These are phyloP conservation scores for Rhodomyrtus tomentosa DNA, from an alignment of 345 rosid species.

Conservation along the genomic window DNA sequence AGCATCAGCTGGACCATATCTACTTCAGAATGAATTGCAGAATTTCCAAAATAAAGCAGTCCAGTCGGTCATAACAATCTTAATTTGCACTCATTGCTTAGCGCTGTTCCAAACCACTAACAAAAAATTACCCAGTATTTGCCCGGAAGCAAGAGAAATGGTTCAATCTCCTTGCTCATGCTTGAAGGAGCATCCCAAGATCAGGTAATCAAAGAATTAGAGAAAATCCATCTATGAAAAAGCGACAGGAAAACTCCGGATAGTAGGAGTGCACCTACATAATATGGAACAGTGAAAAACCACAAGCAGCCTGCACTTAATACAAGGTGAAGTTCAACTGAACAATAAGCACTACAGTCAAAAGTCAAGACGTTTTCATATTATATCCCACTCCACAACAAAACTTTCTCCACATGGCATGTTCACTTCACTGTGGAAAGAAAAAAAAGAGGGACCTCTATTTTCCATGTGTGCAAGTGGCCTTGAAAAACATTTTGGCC, in stretches of 20 bases:
- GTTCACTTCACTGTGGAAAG: not conserved
- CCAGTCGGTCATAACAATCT: not conserved
- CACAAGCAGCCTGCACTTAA: not conserved
- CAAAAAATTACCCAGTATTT: not conserved
- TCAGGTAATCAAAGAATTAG: not conserved
- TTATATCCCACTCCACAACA: not conserved
- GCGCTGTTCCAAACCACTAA: not conserved
- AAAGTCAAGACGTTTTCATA: not conserved
- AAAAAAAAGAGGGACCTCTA: not conserved
- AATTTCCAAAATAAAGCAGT: not conserved
- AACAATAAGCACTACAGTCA: not conserved
- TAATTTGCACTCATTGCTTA: not conserved
- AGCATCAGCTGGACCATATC: not conserved
- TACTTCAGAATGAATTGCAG: not conserved
- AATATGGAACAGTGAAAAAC: not conserved
- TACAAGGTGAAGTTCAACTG: not conserved
- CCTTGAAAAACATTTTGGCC: not conserved
- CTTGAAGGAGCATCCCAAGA: not conserved
- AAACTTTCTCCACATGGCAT: not conserved
- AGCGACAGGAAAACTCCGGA: not conserved
- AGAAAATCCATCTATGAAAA: not conserved
- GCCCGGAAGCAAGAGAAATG: not conserved
- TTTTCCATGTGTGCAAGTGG: not conserved
- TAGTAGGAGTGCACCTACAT: not conserved
- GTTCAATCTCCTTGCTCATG: not conserved